Evolutionary conservation across 148 eudicot species (phyloP).

Genomic region (Suaeda aralocaspica): DNA sequence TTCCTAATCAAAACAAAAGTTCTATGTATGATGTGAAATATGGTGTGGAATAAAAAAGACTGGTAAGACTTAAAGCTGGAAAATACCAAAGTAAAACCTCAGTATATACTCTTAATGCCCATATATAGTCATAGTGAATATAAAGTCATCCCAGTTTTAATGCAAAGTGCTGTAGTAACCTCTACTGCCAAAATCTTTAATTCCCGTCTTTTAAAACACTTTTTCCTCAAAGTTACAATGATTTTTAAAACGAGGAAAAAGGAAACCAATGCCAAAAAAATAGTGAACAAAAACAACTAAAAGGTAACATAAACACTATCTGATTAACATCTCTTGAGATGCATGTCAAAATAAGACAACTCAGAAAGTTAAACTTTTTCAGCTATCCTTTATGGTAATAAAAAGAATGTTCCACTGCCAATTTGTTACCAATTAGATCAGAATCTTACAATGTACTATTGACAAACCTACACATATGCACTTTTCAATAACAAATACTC

Average conservation of each 20-base stretch:
- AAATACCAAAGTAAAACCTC: too few species aligned
- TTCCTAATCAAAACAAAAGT: neutral
- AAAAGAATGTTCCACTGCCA: neutral
- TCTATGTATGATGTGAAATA: neutral
- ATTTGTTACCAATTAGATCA: conserved; percentile 4
- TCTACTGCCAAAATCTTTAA: neutral
- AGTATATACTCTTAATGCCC: too few species aligned
- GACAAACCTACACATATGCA: neutral
- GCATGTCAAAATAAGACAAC: neutral
- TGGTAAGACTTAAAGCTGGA: too few species aligned
- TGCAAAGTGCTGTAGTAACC: neutral
- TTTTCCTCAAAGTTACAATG: neutral
- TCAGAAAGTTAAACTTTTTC: conserved; percentile 3
- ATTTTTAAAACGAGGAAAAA: neutral
- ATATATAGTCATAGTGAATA: too few species aligned
- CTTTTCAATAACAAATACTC: neutral
- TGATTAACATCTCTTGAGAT: neutral
- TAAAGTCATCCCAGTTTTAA: too few species aligned
- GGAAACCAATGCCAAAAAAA: neutral
- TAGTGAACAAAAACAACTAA: neutral
- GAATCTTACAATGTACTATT: neutral
- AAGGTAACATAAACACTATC: neutral
- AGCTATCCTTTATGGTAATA: neutral
- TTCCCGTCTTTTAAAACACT: neutral
- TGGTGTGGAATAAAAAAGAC: neutral